These are phyloP conservation scores for Atalantia buxifolia DNA, from an alignment of 345 rosid genomes.

Conservation along the genomic window DNA sequence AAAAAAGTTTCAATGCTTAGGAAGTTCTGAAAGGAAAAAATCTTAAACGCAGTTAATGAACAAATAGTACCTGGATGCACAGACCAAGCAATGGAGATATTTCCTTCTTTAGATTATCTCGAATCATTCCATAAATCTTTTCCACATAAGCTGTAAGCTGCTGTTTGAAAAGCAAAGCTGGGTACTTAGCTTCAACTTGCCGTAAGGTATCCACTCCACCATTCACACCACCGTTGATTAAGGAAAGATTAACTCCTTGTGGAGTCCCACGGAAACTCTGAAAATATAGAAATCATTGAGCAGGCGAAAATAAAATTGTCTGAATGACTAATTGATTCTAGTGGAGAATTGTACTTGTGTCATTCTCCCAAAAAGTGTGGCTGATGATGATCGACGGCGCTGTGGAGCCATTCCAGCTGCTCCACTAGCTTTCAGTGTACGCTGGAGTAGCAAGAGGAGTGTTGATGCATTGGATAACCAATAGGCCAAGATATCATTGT, in stretches of 20 bases:
- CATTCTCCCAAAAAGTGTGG: slow-evolving; percentile 92
- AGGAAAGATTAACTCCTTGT: slow-evolving; percentile 75
- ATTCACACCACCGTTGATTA: slow-evolving; percentile 54
- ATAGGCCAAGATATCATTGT: slow-evolving; percentile 77
- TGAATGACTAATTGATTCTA: neutral
- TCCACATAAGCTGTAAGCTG: slow-evolving; percentile 96
- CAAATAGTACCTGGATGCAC: slow-evolving; percentile 81
- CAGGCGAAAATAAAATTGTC: slow-evolving; percentile 11
- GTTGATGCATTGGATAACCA: slow-evolving; percentile 97
- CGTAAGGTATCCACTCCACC: slow-evolving; percentile 65
- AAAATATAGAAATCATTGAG: slow-evolving; percentile 18
- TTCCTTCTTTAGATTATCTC: slow-evolving; percentile 94
- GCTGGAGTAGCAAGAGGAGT: slow-evolving; percentile 85
- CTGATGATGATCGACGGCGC: slow-evolving; percentile 91
- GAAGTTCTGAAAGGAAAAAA: neutral
- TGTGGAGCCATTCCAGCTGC: slow-evolving; percentile 99
- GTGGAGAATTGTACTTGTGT: slow-evolving; percentile 47
- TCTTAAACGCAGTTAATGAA: neutral
- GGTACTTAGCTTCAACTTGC: slow-evolving; percentile 98
- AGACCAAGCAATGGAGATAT: slow-evolving; percentile 94
- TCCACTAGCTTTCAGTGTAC: slow-evolving; percentile 89
- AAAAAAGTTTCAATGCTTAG: neutral
- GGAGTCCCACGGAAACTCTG: slow-evolving; percentile 95
- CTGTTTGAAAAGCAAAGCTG: slow-evolving; percentile 94
- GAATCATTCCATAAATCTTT: slow-evolving; percentile 94